Base-by-base conservation (phyloP, 805 yeast genomes). In the Ogataea pini region DNA sequence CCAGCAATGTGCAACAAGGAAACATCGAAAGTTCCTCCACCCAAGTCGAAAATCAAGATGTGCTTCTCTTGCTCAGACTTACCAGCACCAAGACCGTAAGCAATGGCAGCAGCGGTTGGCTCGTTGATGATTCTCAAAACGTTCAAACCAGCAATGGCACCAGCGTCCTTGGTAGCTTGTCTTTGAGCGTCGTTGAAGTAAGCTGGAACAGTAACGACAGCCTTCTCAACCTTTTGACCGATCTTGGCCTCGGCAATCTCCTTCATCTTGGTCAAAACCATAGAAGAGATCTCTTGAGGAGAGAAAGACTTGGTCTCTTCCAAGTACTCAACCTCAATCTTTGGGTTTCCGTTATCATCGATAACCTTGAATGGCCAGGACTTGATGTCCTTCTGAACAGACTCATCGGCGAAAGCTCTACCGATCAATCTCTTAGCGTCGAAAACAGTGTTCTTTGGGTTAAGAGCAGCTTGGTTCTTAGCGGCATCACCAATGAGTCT, bases 1-100 rank as follows among this genome's bases (percentile, higher is more conserved):
- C 90, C 97, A 69, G 89, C 96, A 68, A 90, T 88, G 71, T 91
- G 83, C 70, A 90, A 80, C 57, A 90, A 80, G 44, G 97, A 91
- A 49, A 90, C 97, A 87, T 90, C 97, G 78, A 90, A 90, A 70
- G 97, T 90, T 83, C 97, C 97, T 78, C 97, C 97, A 82, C 97
- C 97, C 71, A 90, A 83, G 76, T 90, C 97, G 79, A 89, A 90
- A 71, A 90, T 88, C 68, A 90, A 78, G 56, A 90, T 92, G 73
- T 89, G 89, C 73, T 85, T 85, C 77, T 90, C 96, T 58, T 79
- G 80, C 55, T 81, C 84, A 58, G 85, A 78, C 66, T 78, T 85
- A 73, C 89, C 89, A 64, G 90, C 89, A 83, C 92, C 96, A 64
- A 91, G 82, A 82, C 98, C 98, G 83, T 91, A 91, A 71, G 98